Conservation (phyloP, 176 grass and related monocot species). For the Dendrocalamus sinicus region DNA sequence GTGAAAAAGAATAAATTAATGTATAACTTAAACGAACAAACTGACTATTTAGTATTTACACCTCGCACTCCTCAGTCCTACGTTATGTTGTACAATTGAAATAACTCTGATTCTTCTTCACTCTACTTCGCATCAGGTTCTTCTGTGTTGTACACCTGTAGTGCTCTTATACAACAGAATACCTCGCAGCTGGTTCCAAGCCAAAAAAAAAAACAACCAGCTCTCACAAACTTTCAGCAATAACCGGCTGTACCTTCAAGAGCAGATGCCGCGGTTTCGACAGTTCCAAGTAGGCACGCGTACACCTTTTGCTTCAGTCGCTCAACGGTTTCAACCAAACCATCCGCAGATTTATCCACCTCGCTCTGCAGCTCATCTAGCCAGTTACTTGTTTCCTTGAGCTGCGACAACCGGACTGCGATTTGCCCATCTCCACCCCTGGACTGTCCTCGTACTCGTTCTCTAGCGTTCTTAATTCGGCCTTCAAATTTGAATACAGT, state of each 20-base stretch:
- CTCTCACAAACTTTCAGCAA: slow-evolving; percentile 1
- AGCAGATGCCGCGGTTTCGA: slow-evolving; percentile 85
- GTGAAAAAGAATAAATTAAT: slow-evolving; percentile 4
- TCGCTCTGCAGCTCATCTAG: slow-evolving; percentile 71
- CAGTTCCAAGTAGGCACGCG: slow-evolving; percentile 78
- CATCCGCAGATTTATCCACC: slow-evolving; percentile 43
- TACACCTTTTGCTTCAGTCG: slow-evolving; percentile 92
- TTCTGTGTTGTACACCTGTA: background rate
- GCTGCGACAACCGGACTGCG: slow-evolving; percentile 77
- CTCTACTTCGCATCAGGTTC: background rate
- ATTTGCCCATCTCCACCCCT: slow-evolving; percentile 74
- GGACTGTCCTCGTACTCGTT: slow-evolving; percentile 48
- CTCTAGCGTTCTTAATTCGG: slow-evolving; percentile 50
- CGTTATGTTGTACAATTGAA: background rate
- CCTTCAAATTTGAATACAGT: slow-evolving; percentile 70
- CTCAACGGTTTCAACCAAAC: slow-evolving; percentile 65
- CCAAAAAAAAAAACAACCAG: slow-evolving; percentile 9
- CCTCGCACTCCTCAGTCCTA: slow-evolving; percentile 33
- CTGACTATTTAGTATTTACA: slow-evolving; percentile 58
- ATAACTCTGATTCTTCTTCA: slow-evolving; percentile 36
- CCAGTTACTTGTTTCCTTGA: slow-evolving; percentile 93
- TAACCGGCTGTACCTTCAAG: slow-evolving; percentile 67
- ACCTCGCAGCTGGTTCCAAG: background rate
- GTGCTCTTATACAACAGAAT: background rate
- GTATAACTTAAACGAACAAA: slow-evolving; percentile 39